Evolutionary conservation across 2,329 filamentous ascomycete species (phyloP), one percentile per base, ranked within the genome.

Genomic region (Ophiostoma montium): DNA sequence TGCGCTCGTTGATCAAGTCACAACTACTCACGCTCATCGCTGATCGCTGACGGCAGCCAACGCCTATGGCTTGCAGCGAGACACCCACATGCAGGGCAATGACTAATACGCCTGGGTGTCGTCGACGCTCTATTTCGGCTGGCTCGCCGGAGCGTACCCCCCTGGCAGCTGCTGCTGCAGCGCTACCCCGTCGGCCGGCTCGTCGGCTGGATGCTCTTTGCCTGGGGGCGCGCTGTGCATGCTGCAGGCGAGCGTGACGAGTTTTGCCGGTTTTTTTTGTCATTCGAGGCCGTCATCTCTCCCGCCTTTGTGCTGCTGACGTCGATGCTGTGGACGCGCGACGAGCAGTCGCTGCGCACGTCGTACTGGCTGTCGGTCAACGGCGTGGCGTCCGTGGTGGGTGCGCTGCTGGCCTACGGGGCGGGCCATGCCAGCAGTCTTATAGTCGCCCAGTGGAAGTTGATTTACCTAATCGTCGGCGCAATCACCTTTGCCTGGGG

Each of bases 31-130:
- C n/a, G n/a, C n/a, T n/a, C n/a, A n/a, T n/a, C n/a, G n/a, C n/a
- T n/a, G n/a, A n/a, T n/a, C n/a, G n/a, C n/a, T n/a, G n/a, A n/a
- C n/a, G n/a, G n/a, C n/a, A n/a, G n/a, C n/a, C n/a, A 68, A 67
- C 46, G 65, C 67, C 8, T 70, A 69, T 52, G 63, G 65, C 5
- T 58, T 70, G 2, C 66, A 68, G 51, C 54, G 55, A 3, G 67
- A 69, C 45, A 65, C 66, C 3, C 57, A 63, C 9, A 63, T 70
- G 51, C 60, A 59, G 42, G 66, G 66, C 38, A 59, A 67, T 47
- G 59, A 66, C 50, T n/a, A n/a, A n/a, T 69, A 70, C 54, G 66
- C 65, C 12, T 69, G 67, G 67, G 66, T 69, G 11, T 65, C 66
- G 21, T 66, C 66, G 3, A 65, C 66, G 10, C 61, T 67, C 48